Evolutionary conservation across 1,139 yeast species (phyloP), one percentile per base, ranked within the genome.

Genomic region (Saccharomyces hybrid): DNA sequence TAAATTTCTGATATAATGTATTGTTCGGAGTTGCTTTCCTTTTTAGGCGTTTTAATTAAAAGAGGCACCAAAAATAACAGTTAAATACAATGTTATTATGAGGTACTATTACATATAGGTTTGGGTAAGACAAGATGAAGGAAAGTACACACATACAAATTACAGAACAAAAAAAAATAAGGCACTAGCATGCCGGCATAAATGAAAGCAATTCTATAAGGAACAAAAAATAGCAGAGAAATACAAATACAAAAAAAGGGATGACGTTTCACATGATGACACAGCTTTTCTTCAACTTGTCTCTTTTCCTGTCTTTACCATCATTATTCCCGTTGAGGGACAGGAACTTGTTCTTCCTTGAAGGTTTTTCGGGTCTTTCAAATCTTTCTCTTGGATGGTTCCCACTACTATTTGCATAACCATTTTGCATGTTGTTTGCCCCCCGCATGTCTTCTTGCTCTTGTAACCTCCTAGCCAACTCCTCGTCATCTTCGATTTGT

Each of bases 391-490:
- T 47, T 42, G 49, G 46, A 14, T 48, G 5, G 26, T 50, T 32
- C 16, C 57, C 52, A 13, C 49, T 53, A 23, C 32, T 14, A 16
- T 27, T 26, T 14, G 29, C 51, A 46, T 57, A 59, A 11, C 54
- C 46, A 8, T 57, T 49, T 46, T 61, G 60, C 29, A 63, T 46
- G 11, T 51, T 55, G 20, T 53, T 59, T 5, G 64, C 66, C 28
- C 54, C 62, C 9, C 57, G 59, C 47, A 59, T 55, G 50, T 65
- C 70, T 51, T 66, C 71, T 52, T 67, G 64, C 52, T 64, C 66
- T 53, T 67, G 71, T 47, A 66, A 56, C 41, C 58, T 58, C 51
- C 69, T 59, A 4, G 71, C 71, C 20, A 65, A 52, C 41, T 62
- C 65, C 53, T 67, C 71, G 46, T 67, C 71, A 9, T 57, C 61